Base-by-base conservation (phyloP, 768 basidiomycete genomes). In the Xerocomellus dryophilus region DNA sequence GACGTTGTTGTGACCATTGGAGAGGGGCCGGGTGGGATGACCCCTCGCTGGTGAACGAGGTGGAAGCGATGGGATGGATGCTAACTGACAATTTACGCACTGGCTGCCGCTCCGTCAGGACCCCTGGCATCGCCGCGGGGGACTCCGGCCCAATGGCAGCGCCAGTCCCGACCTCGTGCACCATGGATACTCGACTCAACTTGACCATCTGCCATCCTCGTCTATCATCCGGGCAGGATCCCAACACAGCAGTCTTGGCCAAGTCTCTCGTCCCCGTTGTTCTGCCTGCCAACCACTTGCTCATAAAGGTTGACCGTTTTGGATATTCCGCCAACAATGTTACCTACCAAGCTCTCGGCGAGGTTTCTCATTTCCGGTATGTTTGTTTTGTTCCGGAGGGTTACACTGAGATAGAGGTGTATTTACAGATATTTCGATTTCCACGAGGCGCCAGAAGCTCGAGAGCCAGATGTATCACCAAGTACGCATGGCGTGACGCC, bases 241-340 rank as follows among this genome's bases (percentile, higher is more conserved):
- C 69, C 15, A 66, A 66, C 12, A 52, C 60, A 20, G 65, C 71
- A 4, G 54, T 71, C 45, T 34, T 77, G 27, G 65, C 62, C 39
- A 58, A 48, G 17, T 72, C 61, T 40, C 51, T 48, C 7, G 40
- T 60, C 21, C 68, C 63, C 2, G 50, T 40, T 36, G 45, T 50
- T 7, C 58, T 56, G 27, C 77, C 77, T 9, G 51, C 64, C 15
- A 75, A 81, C 67, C 77, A 81, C 51, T 73, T 85, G 38, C 61
- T 85, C 15, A 72, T 86, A 52, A 73, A 72, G 49, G 79, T 87
- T 5, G 84, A 86, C 51, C 78, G 81, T 17, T 87, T 88, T 62
- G 86, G 86, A 4, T 88, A 83, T 66, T 85, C 84, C 27, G 78
- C 85, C 39, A 88, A 88, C 65, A 88, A 88, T 60, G 57, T 88